Evolutionary conservation across 371 early-diverging fungal species (phyloP), one percentile per base, ranked within the genome.

Genomic region (Mucor velutinosus): DNA sequence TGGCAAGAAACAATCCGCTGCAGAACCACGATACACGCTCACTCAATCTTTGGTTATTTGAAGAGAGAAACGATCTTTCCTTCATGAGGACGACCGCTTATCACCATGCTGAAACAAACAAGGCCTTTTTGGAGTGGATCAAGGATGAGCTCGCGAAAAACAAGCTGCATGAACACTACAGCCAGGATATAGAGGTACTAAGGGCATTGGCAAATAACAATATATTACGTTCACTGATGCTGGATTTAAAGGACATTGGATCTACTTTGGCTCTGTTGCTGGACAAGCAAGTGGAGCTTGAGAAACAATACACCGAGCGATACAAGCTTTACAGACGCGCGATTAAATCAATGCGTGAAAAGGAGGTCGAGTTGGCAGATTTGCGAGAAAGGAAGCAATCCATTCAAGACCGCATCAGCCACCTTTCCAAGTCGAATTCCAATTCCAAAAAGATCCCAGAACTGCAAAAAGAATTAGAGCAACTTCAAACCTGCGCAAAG

Each of bases 31-130:
- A 81, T 43, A 79, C 79, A 0, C 73, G 75, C 27, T 62, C 77
- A 14, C 64, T 81, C 4, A 76, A 77, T n/a, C 45, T 79, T 60
- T 81, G 82, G 82, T 70, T 81, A 15, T 76, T 72, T 56, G 72
- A 79, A 61, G 79, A 81, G 57, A 71, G 82, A 2, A 74, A 77
- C 58, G 72, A 74, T 32, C 62, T 79, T 1, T 71, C 75, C 7
- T 57, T 66, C 15, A 67, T 77, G 62, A 72, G 66, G 21, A 72
- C 76, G 15, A 51, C 63, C 19, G 64, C 72, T 29, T 74, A 81
- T 23, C 79, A 81, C 55, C 79, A 74, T n/a, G 25, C 57, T 29
- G 77, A 76, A 56, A 79, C 77, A 15, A 69, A 72, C 14, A 70
- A 74, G 47, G 67, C 73, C 3, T 74, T 82, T 56, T 19, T 62